Percentiles rank a stretch among this genome's conserved stretches.
These are phyloP conservation scores for Brassica rapa DNA, from an alignment of 345 rosid genomes.

Conservation along the genomic window DNA sequence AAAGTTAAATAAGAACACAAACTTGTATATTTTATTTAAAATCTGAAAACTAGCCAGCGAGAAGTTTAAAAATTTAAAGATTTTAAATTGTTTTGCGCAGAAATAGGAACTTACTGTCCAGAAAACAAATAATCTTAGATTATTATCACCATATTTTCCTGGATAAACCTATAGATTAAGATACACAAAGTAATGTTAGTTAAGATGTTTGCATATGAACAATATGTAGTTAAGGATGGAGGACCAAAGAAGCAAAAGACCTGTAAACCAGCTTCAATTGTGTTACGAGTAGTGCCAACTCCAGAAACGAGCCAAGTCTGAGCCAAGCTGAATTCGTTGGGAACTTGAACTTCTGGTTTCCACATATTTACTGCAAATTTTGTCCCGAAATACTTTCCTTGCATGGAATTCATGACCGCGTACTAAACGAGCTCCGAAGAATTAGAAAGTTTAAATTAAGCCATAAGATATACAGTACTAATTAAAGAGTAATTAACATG, in stretches of 20 bases:
- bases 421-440: constrained; percentile 40
- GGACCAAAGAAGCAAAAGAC: constrained; percentile 34
- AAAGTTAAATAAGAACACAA: not conserved
- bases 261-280: constrained; percentile 73
- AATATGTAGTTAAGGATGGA: not conserved
- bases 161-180: constrained; percentile 52
- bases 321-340: constrained; percentile 57
- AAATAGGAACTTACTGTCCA: constrained; percentile 55
- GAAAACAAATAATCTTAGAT: constrained; percentile 57
- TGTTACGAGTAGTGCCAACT: constrained; percentile 45
- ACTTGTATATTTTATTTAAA: not conserved
- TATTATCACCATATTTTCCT: constrained; percentile 51
- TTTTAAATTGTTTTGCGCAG: not conserved
- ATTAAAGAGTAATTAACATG: not conserved
- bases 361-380: constrained; percentile 51
- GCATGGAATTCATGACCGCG: constrained; percentile 42
- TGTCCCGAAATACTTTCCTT: constrained; percentile 51
- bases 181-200: not conserved
- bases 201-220: not conserved
- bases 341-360: constrained; percentile 53
- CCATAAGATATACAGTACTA: not conserved
- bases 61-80: not conserved
- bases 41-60: not conserved
- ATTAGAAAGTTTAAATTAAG: not conserved
- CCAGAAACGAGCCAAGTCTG: constrained; percentile 62